Evolutionary conservation across 2,329 filamentous ascomycete genomes (phyloP).

Genomic region (Coniella lustricola): DNA sequence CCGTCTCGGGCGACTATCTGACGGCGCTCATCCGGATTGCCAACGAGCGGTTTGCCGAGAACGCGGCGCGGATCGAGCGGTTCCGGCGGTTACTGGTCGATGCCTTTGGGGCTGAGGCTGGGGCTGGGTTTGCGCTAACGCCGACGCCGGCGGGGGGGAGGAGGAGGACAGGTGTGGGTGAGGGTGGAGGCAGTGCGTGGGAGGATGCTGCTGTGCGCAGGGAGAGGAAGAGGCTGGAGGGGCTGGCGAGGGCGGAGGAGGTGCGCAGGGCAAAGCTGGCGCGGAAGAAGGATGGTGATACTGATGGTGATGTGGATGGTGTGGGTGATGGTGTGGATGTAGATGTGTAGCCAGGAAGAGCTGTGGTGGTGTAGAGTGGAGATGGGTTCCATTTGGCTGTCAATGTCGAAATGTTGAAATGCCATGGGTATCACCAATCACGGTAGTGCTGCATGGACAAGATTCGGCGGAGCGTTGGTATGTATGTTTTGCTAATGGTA

Average conservation of each 20-base stretch:
- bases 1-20: slow-evolving; percentile 64
- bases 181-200: slow-evolving; percentile 40
- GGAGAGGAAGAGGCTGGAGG: slow-evolving; percentile 52
- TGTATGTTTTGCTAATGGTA: no score
- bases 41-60: slow-evolving; percentile 68
- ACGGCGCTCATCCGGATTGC: slow-evolving; percentile 59
- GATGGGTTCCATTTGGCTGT: no score
- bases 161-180: slow-evolving; percentile 25
- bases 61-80: slow-evolving; percentile 57
- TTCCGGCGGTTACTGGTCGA: slow-evolving; percentile 49
- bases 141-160: slow-evolving; percentile 11
- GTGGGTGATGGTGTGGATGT: background rate
- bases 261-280: slow-evolving; percentile 35
- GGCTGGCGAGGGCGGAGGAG: slow-evolving; percentile 45
- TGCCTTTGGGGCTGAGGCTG: slow-evolving; percentile 24
- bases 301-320: slow-evolving; percentile 1
- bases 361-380: no score
- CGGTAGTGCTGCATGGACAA: no score
- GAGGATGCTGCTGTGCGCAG: slow-evolving; percentile 46
- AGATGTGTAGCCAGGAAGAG: no score
- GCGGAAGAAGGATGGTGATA: slow-evolving; percentile 19
- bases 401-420: no score
- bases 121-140: no score
- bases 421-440: no score
- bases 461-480: no score